Percentiles rank a stretch among this genome's conserved stretches.
These are phyloP conservation scores for Mycena albidolilacea DNA, from an alignment of 768 basidiomycete species.

Conservation along the genomic window DNA sequence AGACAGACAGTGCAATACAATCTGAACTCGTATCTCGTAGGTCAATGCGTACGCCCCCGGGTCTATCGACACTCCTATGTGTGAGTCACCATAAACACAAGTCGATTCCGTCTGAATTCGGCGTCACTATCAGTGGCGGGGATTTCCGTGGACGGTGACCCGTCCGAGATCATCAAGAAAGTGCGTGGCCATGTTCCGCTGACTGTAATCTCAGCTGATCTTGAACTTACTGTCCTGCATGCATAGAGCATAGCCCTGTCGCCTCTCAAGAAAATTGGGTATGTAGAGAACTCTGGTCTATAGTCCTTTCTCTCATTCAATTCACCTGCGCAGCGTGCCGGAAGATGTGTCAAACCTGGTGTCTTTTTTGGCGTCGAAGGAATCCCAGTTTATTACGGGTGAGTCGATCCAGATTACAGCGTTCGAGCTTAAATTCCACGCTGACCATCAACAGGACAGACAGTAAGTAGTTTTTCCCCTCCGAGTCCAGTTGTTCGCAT, in stretches of 20 bases:
- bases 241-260: not conserved
- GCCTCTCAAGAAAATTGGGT: constrained; percentile 10
- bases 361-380: constrained; percentile 14
- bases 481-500: not conserved
- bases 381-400: constrained; percentile 28
- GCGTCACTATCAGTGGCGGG: not conserved
- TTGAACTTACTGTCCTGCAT: not conserved
- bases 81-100: too few species aligned
- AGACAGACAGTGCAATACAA: too few species aligned
- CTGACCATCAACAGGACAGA: not conserved
- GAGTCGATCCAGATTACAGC: not conserved
- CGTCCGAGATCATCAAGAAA: not conserved
- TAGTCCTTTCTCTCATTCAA: not conserved
- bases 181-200: not conserved
- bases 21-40: too few species aligned
- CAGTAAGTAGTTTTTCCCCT: not conserved
- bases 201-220: not conserved
- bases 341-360: constrained; percentile 18
- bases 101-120: not conserved
- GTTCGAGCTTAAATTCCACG: not conserved
- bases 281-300: not conserved
- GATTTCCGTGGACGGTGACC: not conserved
- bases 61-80: not conserved
- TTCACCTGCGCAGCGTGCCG: not conserved
- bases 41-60: constrained; percentile 6